Base-by-base conservation (phyloP, 2,329 filamentous ascomycete genomes). In the Lithohypha guttulata region DNA sequence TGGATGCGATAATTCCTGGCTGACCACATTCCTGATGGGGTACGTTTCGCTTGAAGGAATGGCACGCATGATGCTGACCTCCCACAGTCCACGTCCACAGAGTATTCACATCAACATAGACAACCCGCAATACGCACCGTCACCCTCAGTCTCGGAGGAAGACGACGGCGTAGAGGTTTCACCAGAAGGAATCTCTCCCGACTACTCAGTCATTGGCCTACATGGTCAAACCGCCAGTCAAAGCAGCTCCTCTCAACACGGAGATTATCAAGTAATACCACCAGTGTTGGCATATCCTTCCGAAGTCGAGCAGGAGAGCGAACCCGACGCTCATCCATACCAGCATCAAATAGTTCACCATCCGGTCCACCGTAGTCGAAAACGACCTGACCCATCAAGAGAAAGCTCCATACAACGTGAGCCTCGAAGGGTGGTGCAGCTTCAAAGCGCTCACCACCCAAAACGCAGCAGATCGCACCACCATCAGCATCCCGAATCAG, bases 261-360 rank as follows among this genome's bases (percentile, higher is more conserved):
- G 44, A 27, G 52, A 53, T 26, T 48, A 49, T 29, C n/a, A n/a
- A n/a, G n/a, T n/a, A n/a, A 46, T 51, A 15, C 44, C 51, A 17
- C 34, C 49, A 23, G 54, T 59, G 46, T 47, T 64, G 36, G 42
- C 56, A 38, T 66, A 63, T 44, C 63, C 62, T 11, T 59, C 63
- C 50, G 65, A 68, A 53, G 44, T 68, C 49, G 23, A 8, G 6
- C 22, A 22, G 13, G 46, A 51, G 31, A 39, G 42, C 20, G 64
- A 65, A 50, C 60, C 63, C 37, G 64, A 62, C 42, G 65, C 68
- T 55, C 65, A 63, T 34, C 61, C 63, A 18, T 51, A 37, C 49
- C 27, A 44, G 45, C 33, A 22, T 44, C 42, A 42, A 45, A 21
- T 42, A 39, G 30, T 45, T 30, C 9, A 42, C 9, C 23, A 26